Conservation (phyloP, 1,284 basidiomycete species). For the Mycena citricolor region DNA sequence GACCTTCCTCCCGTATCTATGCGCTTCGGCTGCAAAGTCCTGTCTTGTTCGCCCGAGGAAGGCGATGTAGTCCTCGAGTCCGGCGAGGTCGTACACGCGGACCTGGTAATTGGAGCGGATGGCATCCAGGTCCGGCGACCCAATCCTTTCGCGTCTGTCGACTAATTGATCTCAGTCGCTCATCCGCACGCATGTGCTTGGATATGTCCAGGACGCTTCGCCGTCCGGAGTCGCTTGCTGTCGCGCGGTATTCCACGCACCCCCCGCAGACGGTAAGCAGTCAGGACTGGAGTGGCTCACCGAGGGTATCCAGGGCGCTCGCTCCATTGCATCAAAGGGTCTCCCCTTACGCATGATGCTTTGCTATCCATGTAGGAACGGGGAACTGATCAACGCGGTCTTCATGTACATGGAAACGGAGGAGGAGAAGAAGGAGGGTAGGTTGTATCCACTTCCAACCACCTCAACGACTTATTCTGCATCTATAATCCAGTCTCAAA, state of each 20-base stretch:
- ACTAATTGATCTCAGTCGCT: constrained; percentile 5
- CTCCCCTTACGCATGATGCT: constrained; percentile 9
- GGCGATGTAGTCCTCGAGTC: constrained; percentile 8
- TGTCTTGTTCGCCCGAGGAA: constrained; percentile 8
- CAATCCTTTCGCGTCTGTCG: too few species aligned
- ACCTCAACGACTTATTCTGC: not conserved
- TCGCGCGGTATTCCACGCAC: constrained; percentile 5
- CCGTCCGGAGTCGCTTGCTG: constrained; percentile 9
- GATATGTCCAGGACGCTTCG: not conserved
- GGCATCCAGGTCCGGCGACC: constrained; percentile 12
- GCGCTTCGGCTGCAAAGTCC: constrained; percentile 10
- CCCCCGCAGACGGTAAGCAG: too few species aligned
- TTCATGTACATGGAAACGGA: constrained; percentile 6
- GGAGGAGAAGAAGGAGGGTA: too few species aligned
- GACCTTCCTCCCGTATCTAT: constrained; percentile 10
- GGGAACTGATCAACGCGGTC: constrained; percentile 12
- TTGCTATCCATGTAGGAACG: constrained; percentile 4
- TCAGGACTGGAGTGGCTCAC: constrained; percentile 11
- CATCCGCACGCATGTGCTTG: constrained; percentile 9
- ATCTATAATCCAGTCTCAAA: not conserved
- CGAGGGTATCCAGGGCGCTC: constrained; percentile 3
- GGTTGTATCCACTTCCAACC: too few species aligned
- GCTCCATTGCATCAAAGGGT: not conserved
- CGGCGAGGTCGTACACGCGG: constrained; percentile 6
- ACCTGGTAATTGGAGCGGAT: constrained; percentile 19